Evolutionary conservation across 768 basidiomycete species (phyloP).

Genomic region (Termitomyces sp.): DNA sequence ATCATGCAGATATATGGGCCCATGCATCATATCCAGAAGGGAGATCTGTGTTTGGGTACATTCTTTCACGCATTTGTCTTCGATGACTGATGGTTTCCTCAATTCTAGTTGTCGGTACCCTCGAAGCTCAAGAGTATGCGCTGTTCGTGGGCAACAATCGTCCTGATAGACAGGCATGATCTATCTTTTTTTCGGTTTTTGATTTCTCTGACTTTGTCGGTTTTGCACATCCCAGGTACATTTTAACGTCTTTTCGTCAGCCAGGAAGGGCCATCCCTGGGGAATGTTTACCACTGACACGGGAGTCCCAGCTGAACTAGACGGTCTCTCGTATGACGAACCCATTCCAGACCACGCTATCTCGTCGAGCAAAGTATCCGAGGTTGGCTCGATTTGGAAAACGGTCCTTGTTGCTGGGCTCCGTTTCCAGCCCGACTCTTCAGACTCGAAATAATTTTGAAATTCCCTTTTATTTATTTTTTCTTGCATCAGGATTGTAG

Average conservation of each 20-base stretch:
- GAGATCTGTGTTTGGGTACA: slow-evolving; percentile 53
- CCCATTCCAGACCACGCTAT: slow-evolving; percentile 23
- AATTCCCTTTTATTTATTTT: too few species aligned
- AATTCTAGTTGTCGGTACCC: slow-evolving; percentile 58
- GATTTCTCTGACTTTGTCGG: background rate
- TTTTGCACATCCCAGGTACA: background rate
- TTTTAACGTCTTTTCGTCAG: background rate
- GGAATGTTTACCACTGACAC: slow-evolving; percentile 63
- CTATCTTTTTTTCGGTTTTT: too few species aligned
- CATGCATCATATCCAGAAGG: slow-evolving; percentile 41
- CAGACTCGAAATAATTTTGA: too few species aligned
- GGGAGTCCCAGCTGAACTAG: slow-evolving; percentile 30
- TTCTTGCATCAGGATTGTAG: too few species aligned
- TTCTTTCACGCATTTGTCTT: background rate
- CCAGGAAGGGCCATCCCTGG: slow-evolving; percentile 55
- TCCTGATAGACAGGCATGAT: slow-evolving; percentile 45
- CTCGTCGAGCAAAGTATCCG: slow-evolving; percentile 52
- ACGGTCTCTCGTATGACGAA: slow-evolving; percentile 45
- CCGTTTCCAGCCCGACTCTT: slow-evolving; percentile 58
- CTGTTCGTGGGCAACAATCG: slow-evolving; percentile 72
- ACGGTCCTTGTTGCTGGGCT: slow-evolving; percentile 61
- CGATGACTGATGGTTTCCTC: background rate
- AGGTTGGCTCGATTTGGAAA: slow-evolving; percentile 36
- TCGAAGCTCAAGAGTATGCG: slow-evolving; percentile 67
- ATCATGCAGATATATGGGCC: slow-evolving; percentile 53